These are phyloP conservation scores for Ceriops tagal DNA, from an alignment of 345 rosid genomes.

Conservation along the genomic window DNA sequence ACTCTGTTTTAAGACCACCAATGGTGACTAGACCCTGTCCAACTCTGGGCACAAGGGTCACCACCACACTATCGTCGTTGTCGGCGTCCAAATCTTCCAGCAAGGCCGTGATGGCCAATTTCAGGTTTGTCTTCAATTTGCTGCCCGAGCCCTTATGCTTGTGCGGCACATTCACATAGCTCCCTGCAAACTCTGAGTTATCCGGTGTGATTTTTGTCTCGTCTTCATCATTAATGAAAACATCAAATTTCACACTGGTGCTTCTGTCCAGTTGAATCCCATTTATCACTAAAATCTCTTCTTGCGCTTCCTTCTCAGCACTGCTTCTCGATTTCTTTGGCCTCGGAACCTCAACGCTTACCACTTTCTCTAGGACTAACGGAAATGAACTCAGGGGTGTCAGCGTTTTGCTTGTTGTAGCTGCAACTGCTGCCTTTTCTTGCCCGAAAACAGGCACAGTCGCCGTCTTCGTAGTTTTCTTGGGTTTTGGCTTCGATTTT, in stretches of 20 bases:
- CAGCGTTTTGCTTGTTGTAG: background rate
- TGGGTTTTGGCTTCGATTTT: constrained; percentile 10
- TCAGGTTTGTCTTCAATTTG: constrained; percentile 37
- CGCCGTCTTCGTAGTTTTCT: background rate
- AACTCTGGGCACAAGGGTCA: constrained; percentile 48
- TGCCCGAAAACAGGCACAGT: no score
- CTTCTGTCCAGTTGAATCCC: constrained; percentile 43
- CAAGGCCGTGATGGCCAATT: constrained; percentile 43
- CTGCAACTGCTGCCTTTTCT: no score
- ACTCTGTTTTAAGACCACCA: no score
- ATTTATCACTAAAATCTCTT: constrained; percentile 38
- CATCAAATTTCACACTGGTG: constrained; percentile 42
- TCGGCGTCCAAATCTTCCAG: constrained; percentile 53
- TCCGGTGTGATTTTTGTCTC: constrained; percentile 26
- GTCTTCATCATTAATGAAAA: constrained; percentile 47
- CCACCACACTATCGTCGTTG: constrained; percentile 43
- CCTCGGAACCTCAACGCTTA: constrained; percentile 17
- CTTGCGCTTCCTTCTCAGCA: constrained; percentile 22
- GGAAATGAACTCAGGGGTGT: constrained; percentile 8
- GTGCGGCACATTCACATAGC: constrained; percentile 56
- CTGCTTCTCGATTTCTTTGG: constrained; percentile 13
- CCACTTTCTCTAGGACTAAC: constrained; percentile 6
- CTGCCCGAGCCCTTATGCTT: constrained; percentile 40
- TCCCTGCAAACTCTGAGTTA: constrained; percentile 52
- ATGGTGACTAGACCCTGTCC: constrained; percentile 25